Evolutionary conservation across 441 rosid species (phyloP).

Genomic region (Theobroma grandiflorum): DNA sequence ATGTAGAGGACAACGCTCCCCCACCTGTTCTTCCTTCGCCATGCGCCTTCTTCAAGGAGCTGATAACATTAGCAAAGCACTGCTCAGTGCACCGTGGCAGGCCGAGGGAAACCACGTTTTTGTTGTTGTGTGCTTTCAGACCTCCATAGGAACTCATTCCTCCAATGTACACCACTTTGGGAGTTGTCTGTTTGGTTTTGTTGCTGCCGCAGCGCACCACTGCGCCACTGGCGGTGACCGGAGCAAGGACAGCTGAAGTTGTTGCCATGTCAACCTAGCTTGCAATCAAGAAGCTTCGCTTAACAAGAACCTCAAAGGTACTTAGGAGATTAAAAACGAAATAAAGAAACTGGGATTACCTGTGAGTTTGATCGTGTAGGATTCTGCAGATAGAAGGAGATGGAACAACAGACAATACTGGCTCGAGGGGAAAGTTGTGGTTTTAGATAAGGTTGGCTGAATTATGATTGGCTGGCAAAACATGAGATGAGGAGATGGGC

Average conservation of each 20-base stretch:
- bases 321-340: neutral
- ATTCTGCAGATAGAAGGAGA: neutral
- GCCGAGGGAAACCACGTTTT: constrained; percentile 60
- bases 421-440: neutral
- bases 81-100: constrained; percentile 52
- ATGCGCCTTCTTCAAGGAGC: constrained; percentile 50
- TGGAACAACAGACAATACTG: neutral
- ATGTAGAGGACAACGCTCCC: constrained; percentile 60
- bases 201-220: constrained; percentile 32
- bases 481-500: neutral
- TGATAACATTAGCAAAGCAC: constrained; percentile 55
- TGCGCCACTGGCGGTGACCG: constrained; percentile 35
- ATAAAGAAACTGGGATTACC: neutral
- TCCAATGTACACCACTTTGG: constrained; percentile 46
- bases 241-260: constrained; percentile 39
- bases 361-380: neutral
- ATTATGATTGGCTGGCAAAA: constrained; percentile 15
- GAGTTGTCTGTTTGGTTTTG: constrained; percentile 35
- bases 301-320: neutral
- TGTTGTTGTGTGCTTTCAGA: constrained; percentile 70
- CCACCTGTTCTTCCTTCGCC: constrained; percentile 52
- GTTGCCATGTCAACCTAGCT: constrained; percentile 46
- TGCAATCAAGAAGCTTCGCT: neutral
- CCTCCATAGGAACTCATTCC: constrained; percentile 67
- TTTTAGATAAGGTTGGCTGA: constrained; percentile 16